A percentile compares a stretch with the other conserved stretches of the same genome.
Conservation (phyloP, 257 asterid genomes). For the Solanum neorickii region DNA sequence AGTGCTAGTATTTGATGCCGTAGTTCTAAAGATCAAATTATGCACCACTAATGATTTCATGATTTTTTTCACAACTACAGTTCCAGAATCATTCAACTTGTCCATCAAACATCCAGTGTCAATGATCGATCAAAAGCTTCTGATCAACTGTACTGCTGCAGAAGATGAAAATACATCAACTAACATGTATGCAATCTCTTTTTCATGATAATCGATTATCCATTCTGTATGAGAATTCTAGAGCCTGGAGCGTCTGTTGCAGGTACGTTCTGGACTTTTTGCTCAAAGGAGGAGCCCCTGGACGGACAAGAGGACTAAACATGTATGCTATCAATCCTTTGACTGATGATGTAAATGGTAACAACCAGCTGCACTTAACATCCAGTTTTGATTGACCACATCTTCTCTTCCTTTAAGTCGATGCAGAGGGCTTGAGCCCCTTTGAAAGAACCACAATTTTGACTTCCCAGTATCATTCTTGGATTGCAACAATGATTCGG, state of each 20-base stretch:
- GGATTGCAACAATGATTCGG: background rate
- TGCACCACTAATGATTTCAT: background rate
- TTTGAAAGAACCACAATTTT: background rate
- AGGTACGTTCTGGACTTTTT: background rate
- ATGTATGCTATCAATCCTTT: background rate
- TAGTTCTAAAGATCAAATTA: background rate
- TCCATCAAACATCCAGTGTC: conserved; percentile 35
- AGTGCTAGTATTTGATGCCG: background rate
- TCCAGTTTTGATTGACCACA: background rate
- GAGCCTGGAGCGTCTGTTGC: background rate
- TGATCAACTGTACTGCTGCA: conserved; percentile 18
- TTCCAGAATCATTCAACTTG: conserved; percentile 21
- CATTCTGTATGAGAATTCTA: background rate
- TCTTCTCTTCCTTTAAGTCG: background rate
- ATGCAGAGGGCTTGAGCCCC: background rate
- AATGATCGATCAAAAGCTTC: conserved; percentile 41
- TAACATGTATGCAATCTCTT: background rate
- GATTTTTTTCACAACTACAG: conserved; percentile 9
- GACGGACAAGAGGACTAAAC: conserved; percentile 1
- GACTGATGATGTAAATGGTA: background rate
- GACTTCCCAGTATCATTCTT: background rate
- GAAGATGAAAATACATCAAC: conserved; percentile 3
- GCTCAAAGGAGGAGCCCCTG: conserved; percentile 1
- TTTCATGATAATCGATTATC: background rate
- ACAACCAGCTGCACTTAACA: background rate